Evolutionary conservation across 345 rosid genomes (phyloP).

Genomic region (Eucalyptus pauciflora): DNA sequence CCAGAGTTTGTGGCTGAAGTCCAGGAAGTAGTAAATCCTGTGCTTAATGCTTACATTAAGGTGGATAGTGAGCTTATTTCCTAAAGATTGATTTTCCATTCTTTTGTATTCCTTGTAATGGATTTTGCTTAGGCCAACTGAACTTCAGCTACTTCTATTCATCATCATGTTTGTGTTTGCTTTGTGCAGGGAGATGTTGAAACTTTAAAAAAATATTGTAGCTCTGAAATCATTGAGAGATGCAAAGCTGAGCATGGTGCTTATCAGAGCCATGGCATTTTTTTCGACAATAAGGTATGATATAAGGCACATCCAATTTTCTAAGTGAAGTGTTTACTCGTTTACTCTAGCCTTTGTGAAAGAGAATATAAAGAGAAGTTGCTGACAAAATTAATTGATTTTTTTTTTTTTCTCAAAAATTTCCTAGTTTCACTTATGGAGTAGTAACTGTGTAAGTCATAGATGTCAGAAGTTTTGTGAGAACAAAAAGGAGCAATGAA

Average conservation of each 20-base stretch:
- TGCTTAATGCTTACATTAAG: slow-evolving; percentile 73
- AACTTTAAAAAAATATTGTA: slow-evolving; percentile 71
- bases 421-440: not conserved
- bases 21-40: slow-evolving; percentile 82
- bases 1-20: slow-evolving; percentile 81
- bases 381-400: not conserved
- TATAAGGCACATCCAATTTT: not conserved
- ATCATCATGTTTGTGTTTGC: not conserved
- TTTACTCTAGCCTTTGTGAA: not conserved
- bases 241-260: slow-evolving; percentile 73
- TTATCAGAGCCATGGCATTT: slow-evolving; percentile 47
- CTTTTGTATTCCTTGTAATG: not conserved
- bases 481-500: not conserved
- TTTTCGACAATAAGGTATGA: slow-evolving; percentile 78
- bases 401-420: not conserved
- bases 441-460: not conserved
- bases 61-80: slow-evolving; percentile 5
- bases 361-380: not conserved
- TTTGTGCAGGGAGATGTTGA: slow-evolving; percentile 56
- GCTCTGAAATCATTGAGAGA: slow-evolving; percentile 65
- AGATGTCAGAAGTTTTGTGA: not conserved
- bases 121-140: not conserved
- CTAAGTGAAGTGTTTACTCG: not conserved
- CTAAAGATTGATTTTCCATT: not conserved
- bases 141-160: not conserved